Percentiles rank a stretch among this genome's conserved stretches.
These are phyloP conservation scores for Ascochyta koolunga DNA, from an alignment of 2,329 filamentous ascomycete genomes.

Conservation along the genomic window DNA sequence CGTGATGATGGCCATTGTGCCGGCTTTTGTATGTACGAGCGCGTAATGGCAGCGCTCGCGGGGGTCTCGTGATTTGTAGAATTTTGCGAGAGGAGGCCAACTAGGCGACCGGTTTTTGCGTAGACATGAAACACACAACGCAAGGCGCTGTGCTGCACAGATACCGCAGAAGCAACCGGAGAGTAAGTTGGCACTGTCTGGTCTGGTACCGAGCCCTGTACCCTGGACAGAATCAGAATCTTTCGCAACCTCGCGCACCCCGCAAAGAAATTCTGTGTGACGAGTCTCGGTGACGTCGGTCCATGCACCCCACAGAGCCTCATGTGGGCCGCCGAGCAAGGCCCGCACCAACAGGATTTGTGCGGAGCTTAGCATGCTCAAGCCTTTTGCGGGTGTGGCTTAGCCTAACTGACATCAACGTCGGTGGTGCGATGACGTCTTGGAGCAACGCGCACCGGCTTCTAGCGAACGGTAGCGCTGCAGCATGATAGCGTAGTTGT, in stretches of 20 bases:
- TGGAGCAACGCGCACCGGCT: background rate
- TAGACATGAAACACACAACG: background rate
- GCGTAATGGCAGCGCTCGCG: background rate
- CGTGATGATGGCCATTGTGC: background rate
- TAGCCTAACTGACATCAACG: constrained; percentile 5
- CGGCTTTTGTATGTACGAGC: constrained; percentile 1
- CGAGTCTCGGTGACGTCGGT: constrained; percentile 13
- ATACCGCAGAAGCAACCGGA: background rate
- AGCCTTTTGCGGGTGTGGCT: constrained; percentile 16
- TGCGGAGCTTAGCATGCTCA: constrained; percentile 5
- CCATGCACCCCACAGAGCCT: constrained; percentile 4
- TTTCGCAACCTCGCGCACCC: background rate
- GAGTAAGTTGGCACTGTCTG: background rate
- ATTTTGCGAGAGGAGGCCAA: background rate
- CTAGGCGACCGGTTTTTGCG: background rate
- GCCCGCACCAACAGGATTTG: constrained; percentile 11
- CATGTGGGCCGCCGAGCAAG: constrained; percentile 3
- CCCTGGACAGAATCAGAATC: background rate
- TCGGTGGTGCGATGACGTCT: constrained; percentile 3
- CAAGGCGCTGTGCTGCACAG: background rate
- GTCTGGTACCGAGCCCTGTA: background rate
- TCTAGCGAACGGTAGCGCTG: background rate
- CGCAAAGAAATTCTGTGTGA: background rate
- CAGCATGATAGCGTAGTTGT: background rate
- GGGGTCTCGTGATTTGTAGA: background rate